Base-by-base conservation (phyloP, 306 rosid species). In the Canavalia ensiformis region DNA sequence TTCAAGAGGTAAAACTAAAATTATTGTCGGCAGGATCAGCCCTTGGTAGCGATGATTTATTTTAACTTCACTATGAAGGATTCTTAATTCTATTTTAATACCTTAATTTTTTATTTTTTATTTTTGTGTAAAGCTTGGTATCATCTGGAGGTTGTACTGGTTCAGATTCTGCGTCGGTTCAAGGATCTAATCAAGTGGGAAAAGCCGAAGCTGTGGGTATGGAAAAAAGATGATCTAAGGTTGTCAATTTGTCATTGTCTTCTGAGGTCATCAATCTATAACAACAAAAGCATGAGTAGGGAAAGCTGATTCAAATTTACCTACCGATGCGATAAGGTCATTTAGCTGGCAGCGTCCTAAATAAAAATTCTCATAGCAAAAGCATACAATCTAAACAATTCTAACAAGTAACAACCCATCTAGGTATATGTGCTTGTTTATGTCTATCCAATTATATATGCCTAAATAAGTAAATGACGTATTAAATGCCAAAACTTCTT, bases 191-290 rank as follows among this genome's bases (percentile, higher is more conserved):
- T 56, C 2, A 33, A 29, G 34, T 58, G 50, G 73, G 31, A 34
- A 79, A 75, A 80, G 74, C 64, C 63, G 8, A 83, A 71, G 54
- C 70, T 1, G 76, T 6, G 47, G 79, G 65, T 29, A 31, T 35
- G 11, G 11, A 68, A 76, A 70, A 68, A 49, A 76, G 12, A 59
- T 25, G 64, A 80, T 51, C 41, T 18, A 63, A 80, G 52, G 77
- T 81, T 76, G 83, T 77, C 85, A 85, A 81, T 11, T 58, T 81
- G 81, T 85, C 83, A 39, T 65, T 81, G 50, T 85, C 83, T 33
- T 37, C 42, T 55, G 25, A 76, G 54, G 54, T 67, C 74, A 57
- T 44, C 42, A 3, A 71, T 45, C 49, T 28, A 30, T 74, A 74
- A 37, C 79, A 51, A 75, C 72, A 69, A 75, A 81, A 71, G 55